Base-by-base conservation (phyloP, 192 early-diverging fungal species). In the Umbelopsis vinacea region DNA sequence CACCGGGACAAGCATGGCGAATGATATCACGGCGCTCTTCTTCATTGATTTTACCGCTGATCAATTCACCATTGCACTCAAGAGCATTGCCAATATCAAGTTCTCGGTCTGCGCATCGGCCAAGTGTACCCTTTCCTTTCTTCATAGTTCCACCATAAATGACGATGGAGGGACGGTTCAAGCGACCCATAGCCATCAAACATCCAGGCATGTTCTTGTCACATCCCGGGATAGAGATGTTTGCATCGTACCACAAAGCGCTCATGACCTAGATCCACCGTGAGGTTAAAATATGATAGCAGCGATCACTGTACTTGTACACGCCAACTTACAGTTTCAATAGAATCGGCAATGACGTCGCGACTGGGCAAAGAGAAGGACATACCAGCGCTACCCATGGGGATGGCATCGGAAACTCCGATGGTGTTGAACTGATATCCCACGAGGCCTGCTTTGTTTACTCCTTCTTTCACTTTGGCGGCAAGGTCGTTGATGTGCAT, bases 151-250 rank as follows among this genome's bases (percentile, higher is more conserved):
- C 98, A 77, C 98, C 98, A 79, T 99, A 99, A 24, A 99, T 90
- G 86, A 99, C 94, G 50, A 99, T 72, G 0, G 96, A 94, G 26
- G 98, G 98, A 22, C 98, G 91, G 79, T 99, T 97, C 68, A 96
- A 77, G 22, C 98, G 89, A 10, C 88, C 95, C 90, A 97, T 96
- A 57, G 98, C 96, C 66, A 98, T 97, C 67, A 98, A 77, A 73
- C 89, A 90, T 23, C 98, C 98, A 9, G 98, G 98, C 98, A 99
- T 99, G 85, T 99, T 99, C 86, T 92, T 92, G 78, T 93, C 92
- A 75, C 76, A 78, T 43, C 69, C 72, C 9, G 96, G 97, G 40
- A 99, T 82, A 15, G 95, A 93, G 73, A 99, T 96, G 76, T 98
- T 99, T 70, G 90, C 97, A 76, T 99, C 97, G 71, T 99, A 99